These are phyloP conservation scores for Phallus indusiatus DNA, from an alignment of 768 basidiomycete species.

Conservation along the genomic window DNA sequence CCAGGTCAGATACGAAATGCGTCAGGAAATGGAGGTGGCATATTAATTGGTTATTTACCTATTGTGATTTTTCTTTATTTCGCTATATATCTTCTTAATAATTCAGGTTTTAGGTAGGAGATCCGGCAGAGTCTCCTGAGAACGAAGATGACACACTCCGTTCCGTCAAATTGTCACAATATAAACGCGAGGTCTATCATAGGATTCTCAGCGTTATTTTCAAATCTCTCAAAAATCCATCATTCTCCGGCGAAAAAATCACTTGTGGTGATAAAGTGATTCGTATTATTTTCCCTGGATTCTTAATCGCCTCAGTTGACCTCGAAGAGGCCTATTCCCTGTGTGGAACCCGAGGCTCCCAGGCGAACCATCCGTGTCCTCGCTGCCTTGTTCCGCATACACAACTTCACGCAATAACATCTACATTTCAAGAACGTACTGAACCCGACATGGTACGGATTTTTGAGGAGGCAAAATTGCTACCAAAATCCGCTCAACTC, in stretches of 20 bases:
- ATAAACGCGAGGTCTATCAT: slow-evolving; percentile 23
- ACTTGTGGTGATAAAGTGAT: slow-evolving; percentile 15
- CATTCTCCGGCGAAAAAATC: slow-evolving; percentile 18
- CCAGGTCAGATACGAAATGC: slow-evolving; percentile 22
- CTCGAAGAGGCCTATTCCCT: slow-evolving; percentile 22
- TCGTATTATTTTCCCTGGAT: slow-evolving; percentile 20
- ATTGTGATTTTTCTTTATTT: slow-evolving; percentile 11
- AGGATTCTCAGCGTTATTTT: slow-evolving; percentile 19
- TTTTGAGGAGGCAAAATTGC: slow-evolving; percentile 9
- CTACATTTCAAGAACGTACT: slow-evolving; percentile 13
- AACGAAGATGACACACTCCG: slow-evolving; percentile 14
- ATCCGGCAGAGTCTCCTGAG: slow-evolving; percentile 15
- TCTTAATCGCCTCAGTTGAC: slow-evolving; percentile 22
- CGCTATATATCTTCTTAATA: too few species aligned
- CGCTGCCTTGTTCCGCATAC: slow-evolving; percentile 20
- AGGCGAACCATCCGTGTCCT: slow-evolving; percentile 22
- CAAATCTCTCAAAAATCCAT: slow-evolving; percentile 12
- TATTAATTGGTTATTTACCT: slow-evolving; percentile 22
- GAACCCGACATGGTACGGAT: slow-evolving; percentile 15
- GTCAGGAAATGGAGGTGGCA: slow-evolving; percentile 26
- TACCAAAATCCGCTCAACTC: slow-evolving; percentile 14
- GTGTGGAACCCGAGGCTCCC: slow-evolving; percentile 18
- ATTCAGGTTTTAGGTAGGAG: slow-evolving; percentile 12
- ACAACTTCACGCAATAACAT: slow-evolving; percentile 15
- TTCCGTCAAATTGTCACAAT: slow-evolving; percentile 9